Percentiles rank a stretch among this genome's conserved stretches.
Evolutionary conservation across 306 rosid genomes (phyloP).

Genomic region (Fagus sylvatica): DNA sequence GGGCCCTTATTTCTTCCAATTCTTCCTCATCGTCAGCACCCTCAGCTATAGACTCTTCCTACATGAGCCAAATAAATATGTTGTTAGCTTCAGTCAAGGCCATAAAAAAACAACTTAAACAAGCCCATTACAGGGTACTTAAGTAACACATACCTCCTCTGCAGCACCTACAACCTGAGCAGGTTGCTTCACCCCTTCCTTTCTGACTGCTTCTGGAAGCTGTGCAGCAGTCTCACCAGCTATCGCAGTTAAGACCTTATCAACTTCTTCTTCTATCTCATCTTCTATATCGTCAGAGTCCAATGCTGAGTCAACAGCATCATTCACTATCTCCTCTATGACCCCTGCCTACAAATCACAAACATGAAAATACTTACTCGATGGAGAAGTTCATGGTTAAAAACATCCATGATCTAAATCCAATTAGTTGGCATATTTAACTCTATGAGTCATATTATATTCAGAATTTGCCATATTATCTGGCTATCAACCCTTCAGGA

Average conservation of each 20-base stretch:
- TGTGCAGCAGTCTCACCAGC: conserved; percentile 97
- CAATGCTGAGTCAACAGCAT: conserved; percentile 77
- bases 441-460: no score
- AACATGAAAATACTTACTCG: not conserved
- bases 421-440: no score
- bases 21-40: conserved; percentile 73
- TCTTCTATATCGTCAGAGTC: conserved; percentile 95
- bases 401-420: no score
- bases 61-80: conserved; percentile 14
- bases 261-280: conserved; percentile 97
- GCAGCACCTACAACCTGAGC: conserved; percentile 51
- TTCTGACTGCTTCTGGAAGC: conserved; percentile 90
- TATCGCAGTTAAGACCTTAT: conserved; percentile 81
- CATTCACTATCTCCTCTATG: conserved; percentile 88
- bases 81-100: conserved; percentile 8
- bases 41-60: conserved; percentile 71
- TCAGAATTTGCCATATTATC: no score
- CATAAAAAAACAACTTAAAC: not conserved
- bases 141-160: conserved; percentile 46
- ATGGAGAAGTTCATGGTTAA: no score
- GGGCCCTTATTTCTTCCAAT: conserved; percentile 71
- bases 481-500: no score
- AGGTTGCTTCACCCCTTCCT: conserved; percentile 67
- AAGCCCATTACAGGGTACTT: not conserved
- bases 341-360: conserved; percentile 72